Base-by-base conservation (phyloP, 2,329 filamentous ascomycete species). In the Helicocarpus griseus region DNA sequence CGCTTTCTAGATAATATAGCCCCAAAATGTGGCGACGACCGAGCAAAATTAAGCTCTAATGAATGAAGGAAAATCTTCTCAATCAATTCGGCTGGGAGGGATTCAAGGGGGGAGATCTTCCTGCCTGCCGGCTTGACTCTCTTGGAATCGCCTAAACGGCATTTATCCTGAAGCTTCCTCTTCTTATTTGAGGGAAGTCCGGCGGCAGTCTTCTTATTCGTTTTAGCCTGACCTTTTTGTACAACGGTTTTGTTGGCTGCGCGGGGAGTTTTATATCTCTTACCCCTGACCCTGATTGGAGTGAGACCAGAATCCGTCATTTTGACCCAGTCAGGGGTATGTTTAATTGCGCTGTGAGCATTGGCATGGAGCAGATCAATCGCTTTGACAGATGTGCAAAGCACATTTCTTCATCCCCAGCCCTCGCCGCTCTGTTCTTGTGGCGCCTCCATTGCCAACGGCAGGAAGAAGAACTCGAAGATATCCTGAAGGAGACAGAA, bases 41-140 rank as follows among this genome's bases (percentile, higher is more conserved):
- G 63, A 2, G 72, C 65, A 1, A 77, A 59, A 35, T 73, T 70
- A 29, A 74, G 56, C 54, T 77, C 75, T 22, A 72, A 58, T 5
- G 71, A 69, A 26, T 69, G 60, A n/a, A 75, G 63, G 54, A 79
- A 79, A 43, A 79, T 77, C 38, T 69, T 65, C 56, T 79, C 72
- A n/a, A 79, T 65, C 11, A 79, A 60, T 59, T 79, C 77, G 2
- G 68, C 60, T 0, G 77, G 77, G 0, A 79, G 64, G 4, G 56
- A 52, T 57, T 79, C 75, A 11, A 79, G 61, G 8, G 54, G 51
- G 2, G 69, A 69, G 3, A 66, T 22, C 38, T 41, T 17, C 38
- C 53, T 35, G 28, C 17, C 14, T 6, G 9, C 44, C 7, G 5
- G 5, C 31, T 47, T 47, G 4, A 24, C 31, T n/a, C 31, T 24